Base-by-base conservation (phyloP, 208 protist genomes). In the Entamoeba invadens region DNA sequence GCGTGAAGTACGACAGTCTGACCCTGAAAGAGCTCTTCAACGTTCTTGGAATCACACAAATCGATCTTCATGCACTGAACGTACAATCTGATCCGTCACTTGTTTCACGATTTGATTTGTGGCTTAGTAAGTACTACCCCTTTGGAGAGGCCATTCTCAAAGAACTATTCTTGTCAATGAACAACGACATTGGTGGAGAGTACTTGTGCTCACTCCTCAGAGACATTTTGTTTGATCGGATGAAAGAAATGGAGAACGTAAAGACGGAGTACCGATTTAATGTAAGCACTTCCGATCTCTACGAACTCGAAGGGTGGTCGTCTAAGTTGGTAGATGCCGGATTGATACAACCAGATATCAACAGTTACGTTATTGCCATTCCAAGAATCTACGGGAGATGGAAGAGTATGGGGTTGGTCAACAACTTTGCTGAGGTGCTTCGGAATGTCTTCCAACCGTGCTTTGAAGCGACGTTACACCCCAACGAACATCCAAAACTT, bases 401-500 rank as follows among this genome's bases (percentile, higher is more conserved):
- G 21, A 91, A 94, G 35, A 4, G 31, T 51, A 12, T 14, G 14
- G 57, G 57, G 21, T 77, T n/a, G 25, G 4, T 94, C 8, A 4
- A 50, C n/a, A 94, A 44, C 6, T 94, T 94, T 46, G 6, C 46
- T 38, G 87, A 94, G 18, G 31, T 93, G 6, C 4, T 94, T 1
- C 4, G 35, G n/a, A 94, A 92, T 92, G 93, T 99, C 46, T 99
- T 99, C 95, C 94, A 97, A 93, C 99, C 98, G 10, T 97, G 99
- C 2, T 99, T 99, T 96, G 98, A 99, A 94, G 98, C 97, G 44
- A 98, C 98, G 12, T 44, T 94, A 44, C 97, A 99, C 95, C 98
- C 99, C 12, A 95, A 94, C 1, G 96, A 97, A 93, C 96, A 99
- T 96, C 98, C 98, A 12, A 97, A 98, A 44, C 94, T 99, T 45